These are phyloP conservation scores for Globisporangium nodosum DNA, from an alignment of 352 stramenopile genomes.

Conservation along the genomic window DNA sequence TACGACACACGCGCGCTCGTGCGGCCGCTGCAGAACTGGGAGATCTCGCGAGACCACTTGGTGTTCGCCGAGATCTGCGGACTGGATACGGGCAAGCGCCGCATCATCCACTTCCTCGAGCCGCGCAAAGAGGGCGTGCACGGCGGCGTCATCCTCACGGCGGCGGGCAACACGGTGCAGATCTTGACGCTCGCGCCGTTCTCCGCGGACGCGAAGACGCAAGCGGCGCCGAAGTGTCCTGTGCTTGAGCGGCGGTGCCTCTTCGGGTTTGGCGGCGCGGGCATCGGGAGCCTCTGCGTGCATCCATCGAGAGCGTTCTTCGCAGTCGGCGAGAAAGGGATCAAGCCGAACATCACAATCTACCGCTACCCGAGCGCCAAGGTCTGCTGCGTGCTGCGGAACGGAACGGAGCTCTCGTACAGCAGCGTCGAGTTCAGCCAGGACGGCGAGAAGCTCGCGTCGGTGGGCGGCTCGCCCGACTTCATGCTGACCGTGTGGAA, in stretches of 20 bases:
- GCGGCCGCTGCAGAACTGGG: conserved; percentile 48
- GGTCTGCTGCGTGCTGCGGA: conserved; percentile 67
- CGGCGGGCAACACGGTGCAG: conserved; percentile 70
- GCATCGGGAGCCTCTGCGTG: conserved; percentile 63
- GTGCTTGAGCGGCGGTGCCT: conserved; percentile 40
- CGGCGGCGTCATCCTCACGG: conserved; percentile 55
- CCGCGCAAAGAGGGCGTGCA: conserved; percentile 22
- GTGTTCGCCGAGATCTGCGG: conserved; percentile 63
- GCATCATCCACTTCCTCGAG: conserved; percentile 68
- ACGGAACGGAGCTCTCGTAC: conserved; percentile 83
- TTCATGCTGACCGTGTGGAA: conserved; percentile 93
- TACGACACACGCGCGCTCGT: conserved; percentile 35
- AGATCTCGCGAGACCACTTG: conserved; percentile 69
- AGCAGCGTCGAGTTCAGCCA: conserved; percentile 66
- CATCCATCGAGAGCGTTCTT: conserved; percentile 73
- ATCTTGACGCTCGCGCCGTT: conserved; percentile 43
- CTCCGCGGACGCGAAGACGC: conserved; percentile 4
- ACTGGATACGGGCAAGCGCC: conserved; percentile 57
- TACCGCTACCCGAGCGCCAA: conserved; percentile 80
- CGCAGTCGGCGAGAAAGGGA: conserved; percentile 86
- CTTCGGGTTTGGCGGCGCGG: conserved; percentile 63
- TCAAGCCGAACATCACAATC: conserved; percentile 83
- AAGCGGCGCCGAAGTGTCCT: not conserved
- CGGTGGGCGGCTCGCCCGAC: conserved; percentile 82
- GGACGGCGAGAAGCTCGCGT: conserved; percentile 86